A percentile compares a stretch with the other conserved stretches of the same genome.
phyloP scores from a whole-genome alignment of 1,284 basidiomycete genomes.

The Microstroma glucosiphilum region DNA sequence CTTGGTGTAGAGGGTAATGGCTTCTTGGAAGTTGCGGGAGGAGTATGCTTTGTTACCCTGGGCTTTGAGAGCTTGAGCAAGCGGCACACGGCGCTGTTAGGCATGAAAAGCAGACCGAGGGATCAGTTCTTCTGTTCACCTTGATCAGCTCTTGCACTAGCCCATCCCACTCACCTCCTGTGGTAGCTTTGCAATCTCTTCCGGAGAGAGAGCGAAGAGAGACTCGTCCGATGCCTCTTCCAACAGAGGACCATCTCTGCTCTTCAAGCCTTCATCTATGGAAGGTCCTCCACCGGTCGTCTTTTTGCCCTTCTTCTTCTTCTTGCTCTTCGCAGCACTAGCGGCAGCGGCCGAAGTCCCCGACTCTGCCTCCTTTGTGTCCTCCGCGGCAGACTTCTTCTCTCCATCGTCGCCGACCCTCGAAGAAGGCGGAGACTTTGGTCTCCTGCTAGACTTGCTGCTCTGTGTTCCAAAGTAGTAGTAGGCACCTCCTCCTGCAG shows the following conservation, averaged over 20 bases:
- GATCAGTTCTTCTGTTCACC: not conserved
- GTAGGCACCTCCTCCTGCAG: constrained; percentile 36
- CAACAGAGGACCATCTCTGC: constrained; percentile 35
- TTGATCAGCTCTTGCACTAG: not conserved
- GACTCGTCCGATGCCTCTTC: constrained; percentile 44
- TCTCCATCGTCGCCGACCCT: constrained; percentile 1
- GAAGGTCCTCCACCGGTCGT: constrained; percentile 3
- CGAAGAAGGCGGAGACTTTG: not conserved
- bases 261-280: constrained; percentile 15
- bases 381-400: constrained; percentile 14
- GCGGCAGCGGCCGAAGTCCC: constrained; percentile 17
- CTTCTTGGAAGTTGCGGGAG: constrained; percentile 67
- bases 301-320: constrained; percentile 42
- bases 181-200: constrained; percentile 39
- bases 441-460: constrained; percentile 10
- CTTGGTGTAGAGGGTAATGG: constrained; percentile 79
- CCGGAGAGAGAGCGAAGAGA: constrained; percentile 34
- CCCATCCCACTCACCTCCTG: constrained; percentile 19
- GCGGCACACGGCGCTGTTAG: constrained; percentile 64
- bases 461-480: constrained; percentile 30
- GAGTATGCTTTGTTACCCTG: constrained; percentile 86
- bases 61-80: constrained; percentile 75
- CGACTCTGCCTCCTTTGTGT: constrained; percentile 26
- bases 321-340: constrained; percentile 26
- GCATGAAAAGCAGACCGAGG: not conserved